Evolutionary conservation across 2,329 filamentous ascomycete species (phyloP), one percentile per base, ranked within the genome.

Genomic region (Claviceps purpurea): DNA sequence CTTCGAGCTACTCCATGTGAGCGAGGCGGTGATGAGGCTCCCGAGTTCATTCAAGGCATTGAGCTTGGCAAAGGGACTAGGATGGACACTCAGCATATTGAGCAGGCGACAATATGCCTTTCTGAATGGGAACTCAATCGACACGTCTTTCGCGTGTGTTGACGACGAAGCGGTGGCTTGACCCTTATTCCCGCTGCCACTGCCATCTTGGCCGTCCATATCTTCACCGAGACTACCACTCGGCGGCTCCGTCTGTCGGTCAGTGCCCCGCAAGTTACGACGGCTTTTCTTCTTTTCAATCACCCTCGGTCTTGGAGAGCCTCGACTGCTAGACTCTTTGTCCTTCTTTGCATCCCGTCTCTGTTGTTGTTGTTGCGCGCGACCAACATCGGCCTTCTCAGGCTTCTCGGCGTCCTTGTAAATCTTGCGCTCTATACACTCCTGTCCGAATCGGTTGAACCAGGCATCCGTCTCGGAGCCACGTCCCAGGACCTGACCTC

Each of bases 401-500:
- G 30, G 10, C 30, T 34, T 34, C 10, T 34, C 30, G 30, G 10
- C 10, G 30, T 34, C 30, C 30, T 34, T 34, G 10, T 34, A 11
- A 34, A 34, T 34, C 30, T 76, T 79, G 26, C 80, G 73, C 41
- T 83, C 78, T 50, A 83, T 80, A 61, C 80, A 84, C 57, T 84
- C 73, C 58, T 84, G 78, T 2, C 81, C 80, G 6, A 89, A 66
- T 14, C 79, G 78, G 50, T 79, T 75, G 58, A 96, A 93, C 85
- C 91, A 96, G 3, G 75, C 75, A 65, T 97, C 93, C 0, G 91
- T 97, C 70, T 98, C 93, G 43, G 89, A 95, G 3, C 93, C 93
- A 49, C 79, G 80, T n/a, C 83, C 81, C 66, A 94, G 93, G 1
- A 96, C 84, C 34, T 88, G 79, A 42, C 84, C 89, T 5, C 90